These are phyloP conservation scores for Aegilops tauschii DNA, from an alignment of 176 grass and related monocot species.

Conservation along the genomic window DNA sequence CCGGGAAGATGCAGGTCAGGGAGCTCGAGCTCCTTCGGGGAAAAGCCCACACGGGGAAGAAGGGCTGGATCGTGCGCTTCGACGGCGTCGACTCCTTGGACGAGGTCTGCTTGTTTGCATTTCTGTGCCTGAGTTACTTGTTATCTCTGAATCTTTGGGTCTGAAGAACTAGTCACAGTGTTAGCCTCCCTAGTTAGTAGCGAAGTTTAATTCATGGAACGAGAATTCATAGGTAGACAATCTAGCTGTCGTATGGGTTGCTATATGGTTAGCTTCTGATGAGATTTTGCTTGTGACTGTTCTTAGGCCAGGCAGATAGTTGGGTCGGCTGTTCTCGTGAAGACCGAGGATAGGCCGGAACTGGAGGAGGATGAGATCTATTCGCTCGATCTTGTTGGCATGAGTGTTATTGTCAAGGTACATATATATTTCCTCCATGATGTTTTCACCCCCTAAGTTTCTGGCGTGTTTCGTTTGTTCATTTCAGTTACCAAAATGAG, in stretches of 20 bases:
- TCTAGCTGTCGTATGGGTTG: not conserved
- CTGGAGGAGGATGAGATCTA: conserved; percentile 81
- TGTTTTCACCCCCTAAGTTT: not conserved
- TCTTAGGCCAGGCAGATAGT: conserved; percentile 80
- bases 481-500: conserved; percentile 17
- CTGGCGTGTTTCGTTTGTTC: not conserved
- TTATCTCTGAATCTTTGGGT: not conserved
- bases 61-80: conserved; percentile 82
- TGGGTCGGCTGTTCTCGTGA: conserved; percentile 77
- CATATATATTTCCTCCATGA: not conserved
- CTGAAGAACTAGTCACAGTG: not conserved
- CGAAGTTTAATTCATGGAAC: not conserved
- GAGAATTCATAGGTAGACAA: not conserved
- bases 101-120: conserved; percentile 41
- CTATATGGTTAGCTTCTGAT: conserved; percentile 5
- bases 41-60: conserved; percentile 70
- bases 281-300: not conserved
- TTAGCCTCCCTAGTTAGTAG: not conserved
- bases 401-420: conserved; percentile 87
- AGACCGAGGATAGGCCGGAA: conserved; percentile 61
- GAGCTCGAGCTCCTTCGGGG: conserved; percentile 63
- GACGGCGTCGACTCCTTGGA: conserved; percentile 69
- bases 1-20: conserved; percentile 54
- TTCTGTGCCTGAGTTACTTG: not conserved
- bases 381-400: conserved; percentile 77